A percentile compares a stretch with the other conserved stretches of the same genome.
Evolutionary conservation across 2,329 filamentous ascomycete species (phyloP).

Genomic region (Diatrype stigma): DNA sequence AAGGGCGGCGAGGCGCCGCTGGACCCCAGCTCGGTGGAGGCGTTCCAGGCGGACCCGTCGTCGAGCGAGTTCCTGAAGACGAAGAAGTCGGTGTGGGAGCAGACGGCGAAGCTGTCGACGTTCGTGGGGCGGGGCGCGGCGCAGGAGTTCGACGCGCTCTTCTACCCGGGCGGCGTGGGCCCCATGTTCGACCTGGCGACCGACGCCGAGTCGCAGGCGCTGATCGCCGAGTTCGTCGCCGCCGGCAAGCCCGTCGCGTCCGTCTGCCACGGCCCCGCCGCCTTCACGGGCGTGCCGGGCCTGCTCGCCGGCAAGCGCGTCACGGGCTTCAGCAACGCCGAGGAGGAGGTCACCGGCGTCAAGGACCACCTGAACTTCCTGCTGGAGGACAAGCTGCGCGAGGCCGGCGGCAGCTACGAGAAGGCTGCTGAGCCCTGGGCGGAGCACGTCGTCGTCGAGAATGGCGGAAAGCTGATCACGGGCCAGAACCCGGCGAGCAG

Average conservation of each 20-base stretch:
- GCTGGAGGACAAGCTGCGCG: conserved; percentile 53
- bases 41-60: conserved; percentile 49
- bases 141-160: conserved; percentile 58
- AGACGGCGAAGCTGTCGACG: conserved; percentile 54
- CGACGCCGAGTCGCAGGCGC: conserved; percentile 50
- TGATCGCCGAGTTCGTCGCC: conserved; percentile 59
- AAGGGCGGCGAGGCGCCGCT: conserved; percentile 58
- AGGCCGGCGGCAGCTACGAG: conserved; percentile 50
- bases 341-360: conserved; percentile 45
- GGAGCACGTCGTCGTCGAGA: conserved; percentile 44
- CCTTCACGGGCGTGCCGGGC: conserved; percentile 56
- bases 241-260: conserved; percentile 60
- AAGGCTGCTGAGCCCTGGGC: conserved; percentile 50
- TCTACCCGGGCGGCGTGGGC: conserved; percentile 56
- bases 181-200: conserved; percentile 65
- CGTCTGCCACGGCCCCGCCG: conserved; percentile 67
- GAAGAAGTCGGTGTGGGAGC: conserved; percentile 58
- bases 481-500: conserved; percentile 56
- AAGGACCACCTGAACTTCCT: conserved; percentile 51
- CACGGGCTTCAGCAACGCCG: conserved; percentile 56
- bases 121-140: conserved; percentile 47
- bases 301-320: conserved; percentile 54
- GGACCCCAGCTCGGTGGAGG: conserved; percentile 53
- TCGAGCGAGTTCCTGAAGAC: conserved; percentile 51
- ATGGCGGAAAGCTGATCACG: conserved; percentile 46